phyloP scores from a whole-genome alignment of 1,284 basidiomycete species.

The Singerocomus rubriflavus region DNA sequence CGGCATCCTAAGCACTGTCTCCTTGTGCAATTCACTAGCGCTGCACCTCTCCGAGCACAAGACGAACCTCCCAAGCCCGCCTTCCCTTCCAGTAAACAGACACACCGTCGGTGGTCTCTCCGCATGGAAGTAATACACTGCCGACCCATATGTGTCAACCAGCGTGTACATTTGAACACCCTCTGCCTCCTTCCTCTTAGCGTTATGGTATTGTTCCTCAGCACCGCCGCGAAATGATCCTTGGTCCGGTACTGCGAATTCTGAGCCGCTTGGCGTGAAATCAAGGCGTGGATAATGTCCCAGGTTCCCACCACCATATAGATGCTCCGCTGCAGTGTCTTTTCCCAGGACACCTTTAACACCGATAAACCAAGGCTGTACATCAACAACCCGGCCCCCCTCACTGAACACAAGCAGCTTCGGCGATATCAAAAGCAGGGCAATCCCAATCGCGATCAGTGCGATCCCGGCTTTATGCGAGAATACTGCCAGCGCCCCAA shows the following conservation, averaged over 20 bases:
- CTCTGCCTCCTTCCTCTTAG: neutral
- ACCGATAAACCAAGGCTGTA: slow-evolving; percentile 17
- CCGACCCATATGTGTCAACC: slow-evolving; percentile 13
- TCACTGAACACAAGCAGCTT: slow-evolving; percentile 2
- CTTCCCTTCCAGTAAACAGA: slow-evolving; percentile 19
- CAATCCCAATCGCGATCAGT: neutral
- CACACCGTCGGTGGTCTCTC: slow-evolving; percentile 19
- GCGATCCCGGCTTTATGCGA: neutral
- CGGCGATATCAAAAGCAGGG: neutral
- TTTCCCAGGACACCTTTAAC: slow-evolving; percentile 12
- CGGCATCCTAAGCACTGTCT: slow-evolving; percentile 22
- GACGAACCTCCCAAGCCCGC: slow-evolving; percentile 20
- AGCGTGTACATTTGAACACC: slow-evolving; percentile 8
- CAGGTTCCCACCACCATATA: slow-evolving; percentile 12
- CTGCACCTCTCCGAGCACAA: slow-evolving; percentile 21
- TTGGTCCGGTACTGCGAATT: slow-evolving; percentile 1
- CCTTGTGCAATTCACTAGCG: slow-evolving; percentile 18
- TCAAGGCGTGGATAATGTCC: slow-evolving; percentile 4
- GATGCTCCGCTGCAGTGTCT: neutral
- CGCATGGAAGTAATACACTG: slow-evolving; percentile 20
- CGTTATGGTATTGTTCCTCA: neutral
- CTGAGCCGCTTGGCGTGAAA: slow-evolving; percentile 15
- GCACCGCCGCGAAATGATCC: neutral
- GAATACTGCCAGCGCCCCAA: neutral
- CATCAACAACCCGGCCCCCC: slow-evolving; percentile 4